phyloP scores from a whole-genome alignment of 352 stramenopile species.

The Phytopythium ostracodes region DNA sequence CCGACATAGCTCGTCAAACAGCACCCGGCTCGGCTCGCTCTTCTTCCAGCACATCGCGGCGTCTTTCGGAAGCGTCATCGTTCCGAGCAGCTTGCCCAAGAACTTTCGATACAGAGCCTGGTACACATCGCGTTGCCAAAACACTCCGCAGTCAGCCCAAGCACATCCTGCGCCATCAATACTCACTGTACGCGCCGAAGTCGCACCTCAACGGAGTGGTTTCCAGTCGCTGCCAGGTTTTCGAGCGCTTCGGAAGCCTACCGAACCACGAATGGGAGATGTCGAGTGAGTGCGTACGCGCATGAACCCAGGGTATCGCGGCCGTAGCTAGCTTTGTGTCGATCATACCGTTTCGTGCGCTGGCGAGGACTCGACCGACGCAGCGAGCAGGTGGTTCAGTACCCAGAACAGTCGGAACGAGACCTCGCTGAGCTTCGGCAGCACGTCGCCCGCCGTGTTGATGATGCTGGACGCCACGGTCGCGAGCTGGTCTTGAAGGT shows the following conservation, averaged over 20 bases:
- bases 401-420: constrained; percentile 81
- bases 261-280: constrained; percentile 2
- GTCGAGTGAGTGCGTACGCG: too few relatives aligned
- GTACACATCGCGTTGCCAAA: neutral
- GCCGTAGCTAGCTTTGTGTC: neutral
- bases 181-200: neutral
- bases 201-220: constrained; percentile 42
- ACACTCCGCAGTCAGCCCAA: neutral
- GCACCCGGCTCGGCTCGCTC: constrained; percentile 41
- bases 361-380: constrained; percentile 39
- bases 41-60: constrained; percentile 51
- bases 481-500: constrained; percentile 69
- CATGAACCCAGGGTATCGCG: neutral
- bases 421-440: constrained; percentile 40
- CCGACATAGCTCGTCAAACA: constrained; percentile 79
- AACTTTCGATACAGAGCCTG: constrained; percentile 59
- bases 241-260: constrained; percentile 38
- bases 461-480: constrained; percentile 60
- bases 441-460: constrained; percentile 36
- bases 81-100: constrained; percentile 46
- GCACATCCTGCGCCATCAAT: neutral
- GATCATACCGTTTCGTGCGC: constrained; percentile 46
- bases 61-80: constrained; percentile 44
- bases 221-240: constrained; percentile 25
- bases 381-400: constrained; percentile 66